Conservation (phyloP, 2,329 filamentous ascomycete genomes). For the Trematosphaeria pertusa region DNA sequence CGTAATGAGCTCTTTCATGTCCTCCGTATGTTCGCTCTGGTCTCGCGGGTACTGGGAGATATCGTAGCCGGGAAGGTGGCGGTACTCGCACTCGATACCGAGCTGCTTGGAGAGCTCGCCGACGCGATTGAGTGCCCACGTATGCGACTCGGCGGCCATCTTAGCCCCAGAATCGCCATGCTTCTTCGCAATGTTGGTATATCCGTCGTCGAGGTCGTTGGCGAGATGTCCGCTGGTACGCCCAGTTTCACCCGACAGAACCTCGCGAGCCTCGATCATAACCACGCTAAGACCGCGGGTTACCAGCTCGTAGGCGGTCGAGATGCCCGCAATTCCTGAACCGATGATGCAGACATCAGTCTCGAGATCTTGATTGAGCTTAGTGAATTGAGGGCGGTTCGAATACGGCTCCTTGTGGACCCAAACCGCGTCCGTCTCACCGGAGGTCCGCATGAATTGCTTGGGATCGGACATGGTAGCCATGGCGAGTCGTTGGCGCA, state of each 20-base stretch:
- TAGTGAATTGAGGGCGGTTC: slow-evolving; percentile 52
- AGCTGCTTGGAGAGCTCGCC: slow-evolving; percentile 59
- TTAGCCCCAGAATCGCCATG: slow-evolving; percentile 59
- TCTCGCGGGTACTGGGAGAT: slow-evolving; percentile 58
- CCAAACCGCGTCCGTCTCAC: slow-evolving; percentile 62
- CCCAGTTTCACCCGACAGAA: slow-evolving; percentile 61
- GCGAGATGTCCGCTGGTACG: slow-evolving; percentile 63
- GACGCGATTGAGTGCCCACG: slow-evolving; percentile 60
- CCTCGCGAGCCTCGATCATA: slow-evolving; percentile 62
- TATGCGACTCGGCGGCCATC: slow-evolving; percentile 61
- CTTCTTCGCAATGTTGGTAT: slow-evolving; percentile 59
- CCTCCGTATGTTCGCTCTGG: slow-evolving; percentile 53
- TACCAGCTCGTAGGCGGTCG: slow-evolving; percentile 61
- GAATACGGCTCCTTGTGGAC: slow-evolving; percentile 57
- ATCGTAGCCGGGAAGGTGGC: slow-evolving; percentile 57
- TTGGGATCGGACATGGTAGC: slow-evolving; percentile 29
- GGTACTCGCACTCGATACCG: slow-evolving; percentile 64
- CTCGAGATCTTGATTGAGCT: slow-evolving; percentile 53
- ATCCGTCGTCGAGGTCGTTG: slow-evolving; percentile 63
- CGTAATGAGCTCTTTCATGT: slow-evolving; percentile 54
- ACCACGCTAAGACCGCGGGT: slow-evolving; percentile 58
- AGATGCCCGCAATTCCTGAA: slow-evolving; percentile 61
- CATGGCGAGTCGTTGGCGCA: slow-evolving; percentile 23
- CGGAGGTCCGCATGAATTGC: slow-evolving; percentile 56
- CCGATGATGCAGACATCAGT: slow-evolving; percentile 61